Percentiles rank a stretch among this genome's conserved stretches.
phyloP scores from a whole-genome alignment of 768 basidiomycete genomes.

The Podaxis pistillaris region DNA sequence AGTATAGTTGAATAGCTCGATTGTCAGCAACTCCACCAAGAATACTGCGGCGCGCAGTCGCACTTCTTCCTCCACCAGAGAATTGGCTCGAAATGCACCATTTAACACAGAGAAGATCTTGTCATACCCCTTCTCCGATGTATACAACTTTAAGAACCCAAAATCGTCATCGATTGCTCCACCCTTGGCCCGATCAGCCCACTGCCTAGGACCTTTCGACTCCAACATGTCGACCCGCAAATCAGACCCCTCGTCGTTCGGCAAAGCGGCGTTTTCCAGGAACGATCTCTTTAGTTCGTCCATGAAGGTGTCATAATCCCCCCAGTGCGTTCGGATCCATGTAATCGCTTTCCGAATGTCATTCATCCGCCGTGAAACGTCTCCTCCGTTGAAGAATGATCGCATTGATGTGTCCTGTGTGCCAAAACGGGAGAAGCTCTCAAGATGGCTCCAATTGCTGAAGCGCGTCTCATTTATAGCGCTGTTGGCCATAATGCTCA shows the following conservation, averaged over 20 bases:
- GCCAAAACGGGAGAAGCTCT: conserved; percentile 11
- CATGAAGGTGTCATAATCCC: conserved; percentile 19
- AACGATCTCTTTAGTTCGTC: conserved; percentile 17
- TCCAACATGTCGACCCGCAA: not conserved
- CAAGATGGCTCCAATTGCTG: conserved; percentile 11
- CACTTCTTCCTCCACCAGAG: conserved; percentile 9
- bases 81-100: conserved; percentile 19
- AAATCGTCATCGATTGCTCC: conserved; percentile 17
- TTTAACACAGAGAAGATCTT: conserved; percentile 22
- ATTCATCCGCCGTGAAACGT: conserved; percentile 18
- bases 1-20: conserved; percentile 25
- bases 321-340: conserved; percentile 21
- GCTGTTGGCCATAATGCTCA: not conserved
- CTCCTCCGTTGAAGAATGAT: conserved; percentile 20
- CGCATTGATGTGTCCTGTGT: conserved; percentile 9
- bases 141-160: conserved; percentile 20
- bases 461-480: not conserved
- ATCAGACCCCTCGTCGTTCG: conserved; percentile 6
- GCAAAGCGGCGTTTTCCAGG: conserved; percentile 10
- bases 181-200: conserved; percentile 17
- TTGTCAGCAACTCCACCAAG: conserved; percentile 23
- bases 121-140: conserved; percentile 20
- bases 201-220: conserved; percentile 17
- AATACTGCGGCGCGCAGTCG: conserved; percentile 21
- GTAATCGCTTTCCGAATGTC: conserved; percentile 18